phyloP scores from a whole-genome alignment of 2,329 filamentous ascomycete genomes.

The Alternaria solani region DNA sequence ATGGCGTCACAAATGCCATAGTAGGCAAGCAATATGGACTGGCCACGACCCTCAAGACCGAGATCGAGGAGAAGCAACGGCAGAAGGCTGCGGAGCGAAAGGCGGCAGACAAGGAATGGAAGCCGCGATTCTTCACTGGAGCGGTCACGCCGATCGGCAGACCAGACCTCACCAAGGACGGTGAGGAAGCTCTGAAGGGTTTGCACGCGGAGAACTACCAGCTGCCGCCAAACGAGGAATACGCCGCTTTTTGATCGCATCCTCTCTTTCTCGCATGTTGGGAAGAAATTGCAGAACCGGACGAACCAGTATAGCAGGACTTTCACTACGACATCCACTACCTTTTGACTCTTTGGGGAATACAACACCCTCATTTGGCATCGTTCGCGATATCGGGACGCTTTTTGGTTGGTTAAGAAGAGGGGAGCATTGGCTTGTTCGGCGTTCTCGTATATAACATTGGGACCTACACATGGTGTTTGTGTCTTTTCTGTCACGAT shows the following conservation, averaged over 20 bases:
- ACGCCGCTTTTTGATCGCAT: slow-evolving; percentile 44
- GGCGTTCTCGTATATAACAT: slow-evolving; percentile 18
- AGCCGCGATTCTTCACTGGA: slow-evolving; percentile 85
- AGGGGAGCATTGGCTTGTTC: slow-evolving; percentile 19
- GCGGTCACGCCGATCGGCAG: slow-evolving; percentile 66
- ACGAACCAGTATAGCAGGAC: slow-evolving; percentile 16
- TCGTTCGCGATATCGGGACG: slow-evolving; percentile 5
- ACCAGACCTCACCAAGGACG: slow-evolving; percentile 70
- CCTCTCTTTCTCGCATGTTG: neutral
- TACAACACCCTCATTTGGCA: slow-evolving; percentile 21
- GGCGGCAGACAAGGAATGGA: slow-evolving; percentile 72
- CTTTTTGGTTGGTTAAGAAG: slow-evolving; percentile 18
- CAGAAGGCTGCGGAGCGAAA: slow-evolving; percentile 84
- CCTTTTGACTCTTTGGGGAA: slow-evolving; percentile 6
- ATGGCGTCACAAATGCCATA: slow-evolving; percentile 86
- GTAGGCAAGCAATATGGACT: slow-evolving; percentile 79
- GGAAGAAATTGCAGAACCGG: slow-evolving; percentile 4
- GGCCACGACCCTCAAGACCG: slow-evolving; percentile 86
- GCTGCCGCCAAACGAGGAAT: slow-evolving; percentile 57
- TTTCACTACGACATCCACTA: slow-evolving; percentile 27
- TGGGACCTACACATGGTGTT: slow-evolving; percentile 4
- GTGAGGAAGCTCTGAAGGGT: slow-evolving; percentile 64
- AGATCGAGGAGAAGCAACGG: slow-evolving; percentile 89
- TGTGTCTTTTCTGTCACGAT: slow-evolving; percentile 14
- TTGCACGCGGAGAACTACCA: slow-evolving; percentile 62